Base-by-base conservation (phyloP, 495 filamentous ascomycete species). In the Daldinia loculata region DNA sequence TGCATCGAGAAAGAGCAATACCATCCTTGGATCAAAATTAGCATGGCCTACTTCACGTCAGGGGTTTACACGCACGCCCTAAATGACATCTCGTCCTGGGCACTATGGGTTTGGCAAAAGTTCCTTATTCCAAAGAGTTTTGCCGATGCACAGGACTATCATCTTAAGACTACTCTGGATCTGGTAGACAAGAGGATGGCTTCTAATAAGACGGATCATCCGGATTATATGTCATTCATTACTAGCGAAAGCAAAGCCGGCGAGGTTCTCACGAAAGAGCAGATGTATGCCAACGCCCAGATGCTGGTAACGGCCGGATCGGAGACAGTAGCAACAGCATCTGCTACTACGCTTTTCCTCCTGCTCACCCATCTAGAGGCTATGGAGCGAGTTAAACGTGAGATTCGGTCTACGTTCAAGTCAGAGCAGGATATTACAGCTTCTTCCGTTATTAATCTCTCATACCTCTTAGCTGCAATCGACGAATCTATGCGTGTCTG, bases 401-500 rank as follows among this genome's bases (percentile, higher is more conserved):
- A 90, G 69, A 82, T 92, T 8, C 79, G 84, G 3, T 56, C 68
- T 0, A 51, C 76, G 0, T 91, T 90, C 63, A 52, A 70, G 0
- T 61, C 71, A 0, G 79, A 80, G 0, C 70, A 70, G 0, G 84
- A 87, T 11, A 90, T 92, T 52, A 84, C 75, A 3, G 58, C 86
- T 0, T 29, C 76, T 4, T 77, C 71, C 30, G 81, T 87, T 9
- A 68, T 72, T 34, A 72, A 76, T 1, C 74, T 90, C 6, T 39
- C 77, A 2, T 90, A 89, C 74, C 76, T 89, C 75, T 52, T 84
- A 8, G 88, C 87, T 3, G 83, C 83, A n/a, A 72, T 90, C 5
- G 75, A 87, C 26, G 89, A 91, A 74, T 70, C 80, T 1, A 74
- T 90, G 78, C 83, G 89, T 2, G 75, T 88, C 55, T 86, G 85